A percentile compares a stretch with the other conserved stretches of the same genome.
These are phyloP conservation scores for Colletotrichum kahawae DNA, from an alignment of 2,329 filamentous ascomycete species.

Conservation along the genomic window DNA sequence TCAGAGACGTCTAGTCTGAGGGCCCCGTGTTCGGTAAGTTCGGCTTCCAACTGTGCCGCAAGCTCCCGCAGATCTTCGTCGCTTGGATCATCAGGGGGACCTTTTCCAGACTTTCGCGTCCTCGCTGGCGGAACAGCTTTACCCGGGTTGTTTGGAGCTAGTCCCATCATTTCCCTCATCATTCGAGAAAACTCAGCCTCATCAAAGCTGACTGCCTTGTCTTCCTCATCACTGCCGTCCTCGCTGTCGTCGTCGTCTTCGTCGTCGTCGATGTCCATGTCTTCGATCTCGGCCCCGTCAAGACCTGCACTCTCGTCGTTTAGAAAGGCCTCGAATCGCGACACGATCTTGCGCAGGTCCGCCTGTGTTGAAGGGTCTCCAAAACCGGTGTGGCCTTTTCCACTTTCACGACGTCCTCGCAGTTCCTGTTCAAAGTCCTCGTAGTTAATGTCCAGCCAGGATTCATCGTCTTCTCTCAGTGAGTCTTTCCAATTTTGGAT, in stretches of 20 bases:
- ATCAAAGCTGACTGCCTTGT: constrained; percentile 79
- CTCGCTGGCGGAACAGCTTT: not conserved
- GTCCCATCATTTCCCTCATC: constrained; percentile 92
- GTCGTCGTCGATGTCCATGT: constrained; percentile 69
- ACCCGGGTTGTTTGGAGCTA: constrained; percentile 39
- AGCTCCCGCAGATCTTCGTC: constrained; percentile 68
- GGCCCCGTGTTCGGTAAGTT: constrained; percentile 72
- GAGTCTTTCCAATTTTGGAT: constrained; percentile 70
- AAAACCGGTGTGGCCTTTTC: constrained; percentile 48
- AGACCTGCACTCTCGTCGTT: constrained; percentile 82
- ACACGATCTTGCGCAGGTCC: constrained; percentile 88
- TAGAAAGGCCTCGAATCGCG: constrained; percentile 90
- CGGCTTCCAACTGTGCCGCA: constrained; percentile 73
- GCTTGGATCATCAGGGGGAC: constrained; percentile 38
- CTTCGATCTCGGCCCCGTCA: constrained; percentile 76
- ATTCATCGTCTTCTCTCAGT: constrained; percentile 78
- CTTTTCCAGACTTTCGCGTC: constrained; percentile 36
- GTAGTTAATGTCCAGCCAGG: constrained; percentile 92
- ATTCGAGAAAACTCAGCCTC: constrained; percentile 84
- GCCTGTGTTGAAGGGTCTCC: constrained; percentile 72
- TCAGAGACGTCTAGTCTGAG: constrained; percentile 55
- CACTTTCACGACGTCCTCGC: constrained; percentile 38
- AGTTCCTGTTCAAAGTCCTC: constrained; percentile 87
- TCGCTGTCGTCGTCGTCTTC: constrained; percentile 56
- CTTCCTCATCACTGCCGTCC: constrained; percentile 67